A percentile compares a stretch with the other conserved stretches of the same genome.
Evolutionary conservation across 345 rosid species (phyloP).

Genomic region (Clausena lansium): DNA sequence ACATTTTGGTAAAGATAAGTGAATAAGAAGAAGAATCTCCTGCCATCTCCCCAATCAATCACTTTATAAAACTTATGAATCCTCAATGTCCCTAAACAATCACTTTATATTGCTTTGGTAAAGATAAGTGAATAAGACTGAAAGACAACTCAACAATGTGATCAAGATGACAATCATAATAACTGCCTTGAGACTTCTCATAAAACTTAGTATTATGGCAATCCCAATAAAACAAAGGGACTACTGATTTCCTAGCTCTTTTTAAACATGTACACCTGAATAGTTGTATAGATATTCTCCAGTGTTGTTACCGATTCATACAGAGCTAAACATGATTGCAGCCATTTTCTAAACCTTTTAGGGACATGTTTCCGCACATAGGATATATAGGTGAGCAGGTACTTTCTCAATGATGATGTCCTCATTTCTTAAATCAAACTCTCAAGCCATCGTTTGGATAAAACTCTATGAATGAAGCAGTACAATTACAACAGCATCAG

Average conservation of each 20-base stretch:
- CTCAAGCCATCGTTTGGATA: neutral
- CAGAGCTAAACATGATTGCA: neutral
- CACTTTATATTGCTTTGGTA: neutral
- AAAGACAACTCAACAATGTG: neutral
- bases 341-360: neutral
- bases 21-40: neutral
- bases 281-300: neutral
- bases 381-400: neutral
- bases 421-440: neutral
- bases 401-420: neutral
- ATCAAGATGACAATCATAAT: neutral
- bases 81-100: neutral
- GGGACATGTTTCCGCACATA: neutral
- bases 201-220: neutral
- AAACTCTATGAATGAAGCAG: neutral
- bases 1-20: neutral
- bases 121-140: neutral
- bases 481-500: neutral
- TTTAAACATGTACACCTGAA: neutral
- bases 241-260: neutral
- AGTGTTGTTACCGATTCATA: neutral
- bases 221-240: neutral
- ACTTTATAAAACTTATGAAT: neutral
- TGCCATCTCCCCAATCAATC: neutral
- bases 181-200: neutral